Evolutionary conservation across 2,329 filamentous ascomycete genomes (phyloP).

Genomic region (Domatiomyces globalis): DNA sequence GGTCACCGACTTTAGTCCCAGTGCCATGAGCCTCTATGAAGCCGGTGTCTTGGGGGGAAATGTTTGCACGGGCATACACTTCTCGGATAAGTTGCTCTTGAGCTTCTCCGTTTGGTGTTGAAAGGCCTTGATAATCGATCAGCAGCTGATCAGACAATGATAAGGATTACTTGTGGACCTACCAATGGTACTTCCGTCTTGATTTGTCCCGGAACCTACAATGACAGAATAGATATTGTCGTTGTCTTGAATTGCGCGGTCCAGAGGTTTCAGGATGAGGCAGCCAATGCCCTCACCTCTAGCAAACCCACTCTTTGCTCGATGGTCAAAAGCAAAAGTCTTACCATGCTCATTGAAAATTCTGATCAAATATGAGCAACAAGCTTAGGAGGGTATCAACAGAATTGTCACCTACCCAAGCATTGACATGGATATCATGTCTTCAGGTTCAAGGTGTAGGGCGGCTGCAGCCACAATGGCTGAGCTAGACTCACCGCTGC

Average conservation of each 20-base stretch:
- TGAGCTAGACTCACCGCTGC: slow-evolving; percentile 1
- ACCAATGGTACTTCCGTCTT: slow-evolving; percentile 33
- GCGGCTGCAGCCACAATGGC: slow-evolving; percentile 22
- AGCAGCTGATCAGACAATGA: not conserved
- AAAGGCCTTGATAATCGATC: slow-evolving; percentile 22
- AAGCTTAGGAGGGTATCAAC: slow-evolving; percentile 14
- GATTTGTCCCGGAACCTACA: slow-evolving; percentile 28
- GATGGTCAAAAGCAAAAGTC: slow-evolving; percentile 8
- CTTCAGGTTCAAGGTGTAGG: slow-evolving; percentile 15
- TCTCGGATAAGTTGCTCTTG: slow-evolving; percentile 25
- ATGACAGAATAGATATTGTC: slow-evolving; percentile 33
- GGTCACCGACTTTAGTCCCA: slow-evolving; percentile 24
- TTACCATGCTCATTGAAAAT: slow-evolving; percentile 13
- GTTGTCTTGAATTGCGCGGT: slow-evolving; percentile 28
- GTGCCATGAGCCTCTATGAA: slow-evolving; percentile 24
- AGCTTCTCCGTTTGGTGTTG: slow-evolving; percentile 26
- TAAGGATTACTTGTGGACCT: not conserved
- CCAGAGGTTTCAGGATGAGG: slow-evolving; percentile 30
- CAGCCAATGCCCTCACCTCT: slow-evolving; percentile 33
- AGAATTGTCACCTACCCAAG: slow-evolving; percentile 8
- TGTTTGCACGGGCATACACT: slow-evolving; percentile 22
- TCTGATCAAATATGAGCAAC: slow-evolving; percentile 17
- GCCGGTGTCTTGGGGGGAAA: slow-evolving; percentile 12
- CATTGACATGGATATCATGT: not conserved
- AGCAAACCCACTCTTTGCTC: slow-evolving; percentile 28